phyloP scores from a whole-genome alignment of 148 eudicot genomes.

The Silene uniflora region DNA sequence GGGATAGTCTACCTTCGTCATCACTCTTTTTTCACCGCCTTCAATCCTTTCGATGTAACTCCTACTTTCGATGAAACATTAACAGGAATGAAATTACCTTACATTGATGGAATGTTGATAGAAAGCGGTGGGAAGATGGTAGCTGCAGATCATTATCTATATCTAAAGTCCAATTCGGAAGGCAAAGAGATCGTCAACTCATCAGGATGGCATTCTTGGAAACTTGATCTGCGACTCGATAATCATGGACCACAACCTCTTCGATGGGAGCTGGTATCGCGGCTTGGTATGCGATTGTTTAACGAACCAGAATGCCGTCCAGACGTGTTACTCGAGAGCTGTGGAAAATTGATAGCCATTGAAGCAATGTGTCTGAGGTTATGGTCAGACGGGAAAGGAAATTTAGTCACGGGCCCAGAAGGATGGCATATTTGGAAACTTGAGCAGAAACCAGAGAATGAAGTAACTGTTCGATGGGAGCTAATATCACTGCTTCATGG shows the following conservation, averaged over 20 bases:
- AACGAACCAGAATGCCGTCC: too few relatives aligned
- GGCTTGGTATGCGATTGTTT: too few relatives aligned
- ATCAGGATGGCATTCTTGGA: neutral
- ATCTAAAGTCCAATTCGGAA: neutral
- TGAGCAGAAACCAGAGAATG: too few relatives aligned
- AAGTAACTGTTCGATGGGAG: too few relatives aligned
- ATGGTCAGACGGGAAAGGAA: too few relatives aligned
- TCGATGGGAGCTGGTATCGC: neutral
- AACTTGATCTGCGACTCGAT: neutral
- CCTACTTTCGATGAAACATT: neutral
- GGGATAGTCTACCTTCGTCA: slow-evolving; percentile 2
- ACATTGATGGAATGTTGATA: neutral
- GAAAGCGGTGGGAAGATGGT: neutral
- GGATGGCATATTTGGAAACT: too few relatives aligned
- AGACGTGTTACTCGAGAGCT: too few relatives aligned
- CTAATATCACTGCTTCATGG: too few relatives aligned
- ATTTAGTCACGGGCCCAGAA: too few relatives aligned
- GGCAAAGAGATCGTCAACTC: neutral
- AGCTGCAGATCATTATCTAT: neutral
- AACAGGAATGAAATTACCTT: neutral
- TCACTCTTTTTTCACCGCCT: neutral
- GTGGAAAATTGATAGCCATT: too few relatives aligned
- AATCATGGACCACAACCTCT: neutral
- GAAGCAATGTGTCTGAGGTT: too few relatives aligned
- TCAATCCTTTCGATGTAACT: slow-evolving; percentile 12